phyloP scores from a whole-genome alignment of 768 basidiomycete genomes.

The Dendrothele bispora region DNA sequence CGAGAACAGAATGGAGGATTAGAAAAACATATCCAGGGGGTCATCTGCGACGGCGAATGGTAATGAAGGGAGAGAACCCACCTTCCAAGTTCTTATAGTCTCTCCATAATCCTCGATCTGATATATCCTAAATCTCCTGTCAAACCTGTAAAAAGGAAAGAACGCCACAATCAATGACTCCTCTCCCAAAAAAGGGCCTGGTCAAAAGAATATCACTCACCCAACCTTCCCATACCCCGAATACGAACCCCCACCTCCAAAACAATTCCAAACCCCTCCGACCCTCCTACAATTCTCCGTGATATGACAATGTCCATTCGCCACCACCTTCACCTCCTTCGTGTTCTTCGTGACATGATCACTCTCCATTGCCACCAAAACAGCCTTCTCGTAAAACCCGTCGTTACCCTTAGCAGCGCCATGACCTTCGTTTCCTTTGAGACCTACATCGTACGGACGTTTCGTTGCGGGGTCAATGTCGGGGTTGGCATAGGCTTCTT shows the following conservation, averaged over 20 bases:
- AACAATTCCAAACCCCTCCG: constrained; percentile 89
- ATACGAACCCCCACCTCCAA: constrained; percentile 85
- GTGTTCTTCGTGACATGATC: constrained; percentile 51
- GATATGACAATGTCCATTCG: constrained; percentile 89
- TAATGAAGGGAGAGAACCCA: too few relatives aligned
- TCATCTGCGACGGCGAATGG: too few relatives aligned
- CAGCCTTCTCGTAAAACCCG: constrained; percentile 82
- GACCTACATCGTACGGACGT: constrained; percentile 68
- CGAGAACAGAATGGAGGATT: too few relatives aligned
- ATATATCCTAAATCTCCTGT: constrained; percentile 88
- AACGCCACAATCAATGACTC: background rate
- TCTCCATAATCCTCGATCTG: constrained; percentile 89
- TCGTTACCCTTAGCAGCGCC: constrained; percentile 72
- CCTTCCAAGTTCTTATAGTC: constrained; percentile 87
- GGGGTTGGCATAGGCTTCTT: constrained; percentile 70
- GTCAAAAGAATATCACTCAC: constrained; percentile 34
- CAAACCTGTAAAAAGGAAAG: constrained; percentile 57
- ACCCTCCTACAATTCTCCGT: constrained; percentile 88
- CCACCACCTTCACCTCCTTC: constrained; percentile 83
- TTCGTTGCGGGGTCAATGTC: constrained; percentile 66
- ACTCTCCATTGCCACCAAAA: constrained; percentile 73
- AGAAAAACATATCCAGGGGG: too few relatives aligned
- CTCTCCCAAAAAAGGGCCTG: background rate
- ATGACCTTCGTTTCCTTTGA: constrained; percentile 52
- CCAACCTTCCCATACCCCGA: constrained; percentile 81